Conservation (phyloP, 129 eudicot genomes). For the Apium graveolens region DNA sequence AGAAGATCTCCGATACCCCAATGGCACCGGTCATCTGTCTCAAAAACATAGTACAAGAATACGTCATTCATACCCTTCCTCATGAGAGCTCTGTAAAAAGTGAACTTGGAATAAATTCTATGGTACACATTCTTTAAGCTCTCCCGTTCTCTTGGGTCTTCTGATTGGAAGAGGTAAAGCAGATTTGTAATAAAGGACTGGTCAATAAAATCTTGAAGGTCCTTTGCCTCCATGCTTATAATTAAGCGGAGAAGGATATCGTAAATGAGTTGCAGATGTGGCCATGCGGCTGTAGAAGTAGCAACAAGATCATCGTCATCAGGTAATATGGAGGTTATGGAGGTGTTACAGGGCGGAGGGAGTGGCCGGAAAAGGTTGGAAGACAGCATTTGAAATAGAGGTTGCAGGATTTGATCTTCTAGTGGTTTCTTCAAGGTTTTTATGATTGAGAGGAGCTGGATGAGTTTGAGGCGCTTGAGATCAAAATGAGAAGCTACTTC, state of each 20-base stretch:
- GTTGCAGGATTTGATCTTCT: slow-evolving; percentile 27
- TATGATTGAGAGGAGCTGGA: slow-evolving; percentile 48
- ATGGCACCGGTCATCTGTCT: slow-evolving; percentile 38
- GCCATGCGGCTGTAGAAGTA: slow-evolving; percentile 44
- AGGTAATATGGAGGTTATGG: slow-evolving; percentile 27
- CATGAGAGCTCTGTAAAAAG: slow-evolving; percentile 56
- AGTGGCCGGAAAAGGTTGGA: slow-evolving; percentile 62
- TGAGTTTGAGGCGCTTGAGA: slow-evolving; percentile 52
- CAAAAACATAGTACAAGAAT: slow-evolving; percentile 42
- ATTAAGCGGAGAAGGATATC: slow-evolving; percentile 52
- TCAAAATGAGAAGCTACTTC: slow-evolving; percentile 41
- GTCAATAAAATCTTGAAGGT: slow-evolving; percentile 25
- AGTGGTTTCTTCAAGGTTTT: slow-evolving; percentile 33
- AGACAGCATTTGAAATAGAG: slow-evolving; percentile 44
- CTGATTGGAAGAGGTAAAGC: slow-evolving; percentile 55
- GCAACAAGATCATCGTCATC: slow-evolving; percentile 45
- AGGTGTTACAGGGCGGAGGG: slow-evolving; percentile 33
- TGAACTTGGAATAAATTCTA: slow-evolving; percentile 54
- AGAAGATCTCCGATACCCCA: slow-evolving; percentile 72
- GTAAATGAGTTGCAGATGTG: slow-evolving; percentile 50
- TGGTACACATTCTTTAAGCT: slow-evolving; percentile 55
- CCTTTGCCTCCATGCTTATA: slow-evolving; percentile 20
- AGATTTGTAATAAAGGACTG: slow-evolving; percentile 41
- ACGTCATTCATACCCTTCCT: slow-evolving; percentile 59
- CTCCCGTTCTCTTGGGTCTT: slow-evolving; percentile 63